A percentile compares a stretch with the other conserved stretches of the same genome.
Evolutionary conservation across 176 grass and related monocot genomes (phyloP).

Genomic region (Triticum aestivum): IWGSC_CS_RefSeq_v2.1 NC_057813.1:752465937-752466436

Average conservation of each 20-base stretch:
- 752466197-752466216: neutral
- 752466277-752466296: constrained; percentile 87
- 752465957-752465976: neutral
- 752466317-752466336: constrained; percentile 97
- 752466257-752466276: neutral
- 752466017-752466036: constrained; percentile 6
- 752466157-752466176: neutral
- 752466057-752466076: constrained; percentile 92
- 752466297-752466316: constrained; percentile 82
- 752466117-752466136: constrained; percentile 77
- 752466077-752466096: constrained; percentile 97
- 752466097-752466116: constrained; percentile 90
- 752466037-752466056: constrained; percentile 93
- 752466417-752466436: constrained; percentile 57
- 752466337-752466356: constrained; percentile 86
- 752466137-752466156: constrained; percentile 71
- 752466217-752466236: neutral
- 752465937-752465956: neutral
- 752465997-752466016: neutral
- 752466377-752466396: constrained; percentile 83
- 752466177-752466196: neutral
- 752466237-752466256: neutral
- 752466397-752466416: constrained; percentile 95
- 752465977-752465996: neutral
- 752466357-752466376: constrained; percentile 88